These are phyloP conservation scores for Ilyonectria robusta DNA, from an alignment of 2,329 filamentous ascomycete genomes.

Conservation along the genomic window DNA sequence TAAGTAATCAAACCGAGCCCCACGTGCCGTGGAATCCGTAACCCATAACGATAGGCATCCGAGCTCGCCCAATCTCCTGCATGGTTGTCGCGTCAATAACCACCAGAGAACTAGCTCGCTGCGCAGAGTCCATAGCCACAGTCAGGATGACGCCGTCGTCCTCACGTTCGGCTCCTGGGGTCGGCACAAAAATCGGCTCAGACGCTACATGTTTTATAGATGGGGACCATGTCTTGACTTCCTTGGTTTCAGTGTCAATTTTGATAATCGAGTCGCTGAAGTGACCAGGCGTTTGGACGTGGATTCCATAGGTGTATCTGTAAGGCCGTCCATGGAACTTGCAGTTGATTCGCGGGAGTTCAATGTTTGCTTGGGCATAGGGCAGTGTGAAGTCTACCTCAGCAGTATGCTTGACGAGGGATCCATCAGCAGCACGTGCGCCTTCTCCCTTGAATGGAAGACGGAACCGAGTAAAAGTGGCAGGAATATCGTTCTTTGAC, in stretches of 20 bases:
- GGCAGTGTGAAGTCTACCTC: slow-evolving; percentile 22
- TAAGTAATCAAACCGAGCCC: slow-evolving; percentile 6
- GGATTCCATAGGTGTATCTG: slow-evolving; percentile 25
- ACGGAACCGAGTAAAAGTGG: slow-evolving; percentile 24
- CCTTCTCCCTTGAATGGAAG: slow-evolving; percentile 12
- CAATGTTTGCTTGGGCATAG: slow-evolving; percentile 18
- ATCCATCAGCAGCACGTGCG: slow-evolving; percentile 5
- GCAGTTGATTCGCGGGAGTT: slow-evolving; percentile 25
- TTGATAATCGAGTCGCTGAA: slow-evolving; percentile 34
- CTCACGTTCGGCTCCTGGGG: slow-evolving; percentile 10
- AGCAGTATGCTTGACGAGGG: slow-evolving; percentile 11
- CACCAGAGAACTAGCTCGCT: slow-evolving; percentile 24
- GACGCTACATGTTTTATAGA: slow-evolving; percentile 14
- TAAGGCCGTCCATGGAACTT: slow-evolving; percentile 13
- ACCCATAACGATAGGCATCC: slow-evolving; percentile 26
- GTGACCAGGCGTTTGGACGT: slow-evolving; percentile 12
- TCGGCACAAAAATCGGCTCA: slow-evolving; percentile 27
- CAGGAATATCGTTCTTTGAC: slow-evolving; percentile 17
- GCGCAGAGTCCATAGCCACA: slow-evolving; percentile 18
- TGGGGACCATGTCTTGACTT: slow-evolving; percentile 14
- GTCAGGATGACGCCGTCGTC: slow-evolving; percentile 24
- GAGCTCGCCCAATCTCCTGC: slow-evolving; percentile 22
- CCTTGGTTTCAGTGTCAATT: slow-evolving; percentile 26
- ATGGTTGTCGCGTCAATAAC: slow-evolving; percentile 23
- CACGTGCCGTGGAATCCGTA: slow-evolving; percentile 27